Conservation (phyloP, 225 moss, liverwort and hornwort species). For the Takakia lepidozioides region DNA sequence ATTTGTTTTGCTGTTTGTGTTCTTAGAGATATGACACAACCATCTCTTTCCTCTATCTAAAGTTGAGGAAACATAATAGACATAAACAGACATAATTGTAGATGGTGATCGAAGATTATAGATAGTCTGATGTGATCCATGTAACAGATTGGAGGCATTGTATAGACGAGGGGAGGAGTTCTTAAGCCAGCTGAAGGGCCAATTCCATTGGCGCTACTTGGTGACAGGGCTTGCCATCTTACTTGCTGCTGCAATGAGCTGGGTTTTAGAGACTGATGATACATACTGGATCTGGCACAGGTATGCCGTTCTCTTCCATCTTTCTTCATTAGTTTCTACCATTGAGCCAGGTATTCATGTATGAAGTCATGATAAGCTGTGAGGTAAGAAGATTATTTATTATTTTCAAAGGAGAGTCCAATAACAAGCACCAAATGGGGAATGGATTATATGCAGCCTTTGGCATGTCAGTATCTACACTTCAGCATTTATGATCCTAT, state of each 20-base stretch:
- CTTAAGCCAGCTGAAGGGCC: slow-evolving; percentile 17
- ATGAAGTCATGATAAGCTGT: too few species aligned
- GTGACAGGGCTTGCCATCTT: slow-evolving; percentile 45
- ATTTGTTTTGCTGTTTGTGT: too few species aligned
- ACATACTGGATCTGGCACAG: slow-evolving; percentile 98
- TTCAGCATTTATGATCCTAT: slow-evolving; percentile 55
- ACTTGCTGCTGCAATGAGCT: slow-evolving; percentile 46
- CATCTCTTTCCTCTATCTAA: too few species aligned
- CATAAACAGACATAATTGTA: too few species aligned
- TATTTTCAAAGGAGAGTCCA: too few species aligned
- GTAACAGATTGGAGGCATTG: slow-evolving; percentile 11
- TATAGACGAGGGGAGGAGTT: slow-evolving; percentile 13
- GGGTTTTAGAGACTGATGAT: slow-evolving; percentile 49
- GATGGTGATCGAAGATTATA: too few species aligned
- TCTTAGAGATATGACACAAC: too few species aligned
- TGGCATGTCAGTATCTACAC: slow-evolving; percentile 90
- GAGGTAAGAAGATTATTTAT: not conserved
- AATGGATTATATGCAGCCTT: slow-evolving; percentile 22
- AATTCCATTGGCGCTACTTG: slow-evolving; percentile 63
- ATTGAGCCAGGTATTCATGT: too few species aligned
- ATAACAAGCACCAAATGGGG: too few species aligned
- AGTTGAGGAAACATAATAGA: too few species aligned
- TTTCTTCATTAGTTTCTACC: too few species aligned
- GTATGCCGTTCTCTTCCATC: slow-evolving; percentile 10
- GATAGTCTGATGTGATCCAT: too few species aligned